Evolutionary conservation across 164 flowering plant species (phyloP), one percentile per base, ranked within the genome.

Genomic region (Dillenia suffruticosa): DNA sequence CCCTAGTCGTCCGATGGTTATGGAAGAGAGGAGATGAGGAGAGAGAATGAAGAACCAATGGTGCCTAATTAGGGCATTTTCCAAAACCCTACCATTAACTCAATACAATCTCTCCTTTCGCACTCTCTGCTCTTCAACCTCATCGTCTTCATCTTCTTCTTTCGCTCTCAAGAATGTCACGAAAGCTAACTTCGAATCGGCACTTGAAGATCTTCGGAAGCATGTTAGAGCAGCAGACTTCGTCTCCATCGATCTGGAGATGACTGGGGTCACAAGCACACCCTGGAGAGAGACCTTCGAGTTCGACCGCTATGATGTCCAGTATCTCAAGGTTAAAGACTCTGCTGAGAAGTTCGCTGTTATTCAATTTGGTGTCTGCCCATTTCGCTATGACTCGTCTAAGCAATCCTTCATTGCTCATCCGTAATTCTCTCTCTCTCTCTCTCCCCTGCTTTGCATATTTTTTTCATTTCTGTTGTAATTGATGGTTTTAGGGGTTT

Each of bases 341-440:
- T 94, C 97, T 9, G 96, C 90, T n/a, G 90, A 87, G 78, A 91
- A 89, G 56, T 94, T 91, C 69, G 97, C 99, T 46, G 96, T 88
- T 49, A 70, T 94, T 68, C 99, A 94, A 74, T 85, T 91, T 66
- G 99, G 99, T 2, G 92, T 94, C 10, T 91, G 96, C 60, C 96
- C 99, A 11, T 91, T 91, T 59, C 84, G 92, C 0, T 94, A 93
- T 95, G 99, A 94, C 55, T 12, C 73, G 0, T 58, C 55, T 24
- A 78, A 65, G 49, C 69, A 72, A 17, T 75, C 82, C 12, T 85
- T 94, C 58, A 47, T 88, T 9, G 87, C 99, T 64, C 79, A 89
- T 51, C 99, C 97, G 96, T 93, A 47, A 81, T 87, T 80, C 51
- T 46, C 45, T 49, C 15, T 51, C 51, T 44, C 5, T 11, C 49